Base-by-base conservation (phyloP, 1,284 basidiomycete species). In the Taiwanofungus camphoratus region DNA sequence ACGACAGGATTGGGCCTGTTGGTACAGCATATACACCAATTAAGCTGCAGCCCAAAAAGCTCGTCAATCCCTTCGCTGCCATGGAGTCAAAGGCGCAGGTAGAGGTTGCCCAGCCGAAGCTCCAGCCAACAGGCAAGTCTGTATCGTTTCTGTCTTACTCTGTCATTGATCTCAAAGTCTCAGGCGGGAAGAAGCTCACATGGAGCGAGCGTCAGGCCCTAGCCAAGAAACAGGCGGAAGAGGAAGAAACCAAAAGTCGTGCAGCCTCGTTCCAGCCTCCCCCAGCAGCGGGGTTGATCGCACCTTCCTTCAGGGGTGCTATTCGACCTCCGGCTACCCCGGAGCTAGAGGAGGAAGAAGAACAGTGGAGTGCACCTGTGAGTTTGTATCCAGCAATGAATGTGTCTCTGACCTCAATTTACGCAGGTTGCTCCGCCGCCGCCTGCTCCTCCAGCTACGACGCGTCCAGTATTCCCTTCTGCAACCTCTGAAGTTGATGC, bases 21-120 rank as follows among this genome's bases (percentile, higher is more conserved):
- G 88, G 90, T 36, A 92, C 91, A 1, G 77, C 84, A 2, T 96
- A 93, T 62, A 87, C 82, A 1, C 92, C 93, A 1, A 90, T 96
- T 48, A 79, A 79, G 43, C 73, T 96, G 5, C 71, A 80, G n/a
- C 92, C 92, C 1, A 89, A 82, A 64, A 95, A 85, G 63, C 74
- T 96, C 33, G 84, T 71, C 50, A 94, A 91, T 60, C 85, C 90
- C 3, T 94, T 93, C 54, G 79, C 77, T 15, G 73, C 72, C 8
- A 71, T 75, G 38, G 73, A 79, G 46, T 68, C 73, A 33, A 69
- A 79, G 45, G 55, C 69, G 56, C 50, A 58, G 33, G 36, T 68
- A 50, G 49, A 61, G 39, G 51, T 51, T 15, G 48, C 57, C 13
- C 51, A 60, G 7, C 52, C 58, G 5, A 56, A 13, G 51, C 58